Evolutionary conservation across 257 asterid genomes (phyloP).

Genomic region (Dorcoceras hygrometricum): DNA sequence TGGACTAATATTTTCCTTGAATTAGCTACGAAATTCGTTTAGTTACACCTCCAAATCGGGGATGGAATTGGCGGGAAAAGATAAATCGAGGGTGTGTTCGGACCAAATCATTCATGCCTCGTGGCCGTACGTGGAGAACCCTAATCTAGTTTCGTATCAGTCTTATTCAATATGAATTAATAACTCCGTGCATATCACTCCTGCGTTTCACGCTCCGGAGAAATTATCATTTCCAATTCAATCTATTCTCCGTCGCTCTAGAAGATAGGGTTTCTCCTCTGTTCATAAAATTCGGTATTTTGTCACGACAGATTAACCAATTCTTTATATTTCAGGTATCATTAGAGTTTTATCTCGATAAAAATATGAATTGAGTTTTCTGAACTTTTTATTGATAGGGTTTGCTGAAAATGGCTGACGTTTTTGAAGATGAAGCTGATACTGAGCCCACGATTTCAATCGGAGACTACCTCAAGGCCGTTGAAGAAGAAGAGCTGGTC

Average conservation of each 20-base stretch:
- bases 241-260: no score
- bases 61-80: neutral
- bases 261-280: no score
- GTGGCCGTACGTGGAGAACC: neutral
- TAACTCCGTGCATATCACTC: neutral
- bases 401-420: conserved; percentile 55
- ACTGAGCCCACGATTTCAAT: conserved; percentile 70
- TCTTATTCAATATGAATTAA: neutral
- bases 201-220: neutral
- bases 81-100: no score
- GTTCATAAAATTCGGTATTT: neutral
- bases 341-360: neutral
- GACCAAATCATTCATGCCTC: neutral
- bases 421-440: conserved; percentile 60
- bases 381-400: conserved; percentile 14
- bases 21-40: no score
- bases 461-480: conserved; percentile 64
- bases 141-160: neutral
- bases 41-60: no score
- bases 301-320: neutral
- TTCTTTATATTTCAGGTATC: neutral
- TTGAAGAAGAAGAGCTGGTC: conserved; percentile 84
- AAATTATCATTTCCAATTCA: no score
- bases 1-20: no score
- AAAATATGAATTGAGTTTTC: neutral